Base-by-base conservation (phyloP, 2,329 filamentous ascomycete genomes). In the Botryotinia globosa region DNA sequence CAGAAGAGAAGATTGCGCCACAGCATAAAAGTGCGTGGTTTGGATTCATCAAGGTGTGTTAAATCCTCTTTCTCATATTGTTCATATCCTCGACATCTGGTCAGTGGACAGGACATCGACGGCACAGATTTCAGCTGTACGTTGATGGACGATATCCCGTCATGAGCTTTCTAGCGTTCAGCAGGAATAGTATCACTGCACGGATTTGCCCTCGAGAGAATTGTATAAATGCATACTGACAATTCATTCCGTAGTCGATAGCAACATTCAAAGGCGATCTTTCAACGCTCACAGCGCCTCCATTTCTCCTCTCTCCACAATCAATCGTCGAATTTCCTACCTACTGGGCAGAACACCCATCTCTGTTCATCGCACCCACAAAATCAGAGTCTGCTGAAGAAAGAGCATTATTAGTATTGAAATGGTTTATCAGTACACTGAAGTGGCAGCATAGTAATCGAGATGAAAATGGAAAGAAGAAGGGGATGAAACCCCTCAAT, bases 401-500 rank as follows among this genome's bases (percentile, higher is more conserved):
- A 42, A 70, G 75, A 29, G 66, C 72, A 5, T 51, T 76, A 14
- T 16, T 71, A 14, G 74, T 76, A 4, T 54, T 76, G 0, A 72
- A 94, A 83, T 98, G 95, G 95, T 98, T 98, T 84, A 84, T 98
- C 69, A 94, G 91, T 80, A 97, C 94, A 3, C 86, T 98, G 71
- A 97, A 95, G 84, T 93, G 97, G 82, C 94, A 97, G 81, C 90
- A 90, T 78, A 88, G 87, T 75, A 88, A 84, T 34, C 77, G 75
- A 58, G 78, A 79, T 78, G 87, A 87, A 73, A 96, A 92, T 80
- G 94, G 97, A 77, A 85, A 89, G 79, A 90, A 86, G 75, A 94
- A 94, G 72, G 94, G 97, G 85, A 98, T 98, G 89, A 98, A 98
- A 86, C 95, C 95, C 1, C 84, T 98, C 74, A 98, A 98, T 81